Percentiles rank a stretch among this genome's conserved stretches.
These are phyloP conservation scores for Myriosclerotinia scirpicola DNA, from an alignment of 2,329 filamentous ascomycete genomes.

Conservation along the genomic window DNA sequence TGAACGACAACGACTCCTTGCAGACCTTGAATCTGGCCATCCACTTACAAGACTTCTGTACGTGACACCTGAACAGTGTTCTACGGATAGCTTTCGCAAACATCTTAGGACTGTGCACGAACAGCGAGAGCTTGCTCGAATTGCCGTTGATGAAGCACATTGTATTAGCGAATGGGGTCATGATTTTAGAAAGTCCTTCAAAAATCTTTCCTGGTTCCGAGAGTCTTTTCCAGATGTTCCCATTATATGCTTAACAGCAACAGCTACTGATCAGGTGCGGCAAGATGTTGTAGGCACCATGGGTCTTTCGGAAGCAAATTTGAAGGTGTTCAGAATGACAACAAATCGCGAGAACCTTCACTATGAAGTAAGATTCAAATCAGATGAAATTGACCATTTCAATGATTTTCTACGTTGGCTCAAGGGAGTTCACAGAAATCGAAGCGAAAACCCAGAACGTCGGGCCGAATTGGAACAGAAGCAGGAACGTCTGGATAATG, in stretches of 20 bases:
- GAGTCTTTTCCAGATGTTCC: conserved; percentile 79
- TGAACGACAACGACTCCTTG: conserved; percentile 68
- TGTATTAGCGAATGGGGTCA: conserved; percentile 99
- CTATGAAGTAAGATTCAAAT: conserved; percentile 83
- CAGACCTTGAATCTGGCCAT: conserved; percentile 84
- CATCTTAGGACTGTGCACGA: conserved; percentile 71
- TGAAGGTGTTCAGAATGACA: conserved; percentile 78
- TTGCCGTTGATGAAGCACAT: conserved; percentile 92
- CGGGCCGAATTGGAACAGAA: conserved; percentile 56
- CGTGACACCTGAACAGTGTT: conserved; percentile 88
- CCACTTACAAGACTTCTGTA: conserved; percentile 82
- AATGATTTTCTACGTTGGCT: conserved; percentile 77
- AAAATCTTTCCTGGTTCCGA: conserved; percentile 82
- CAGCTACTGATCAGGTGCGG: conserved; percentile 77
- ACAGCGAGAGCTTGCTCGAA: conserved; percentile 80
- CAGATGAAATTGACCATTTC: conserved; percentile 70
- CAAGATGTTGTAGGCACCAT: conserved; percentile 80
- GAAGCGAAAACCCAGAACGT: conserved; percentile 56
- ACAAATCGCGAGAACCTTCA: conserved; percentile 84
- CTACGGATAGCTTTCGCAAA: conserved; percentile 72
- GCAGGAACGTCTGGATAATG: conserved; percentile 59
- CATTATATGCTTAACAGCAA: conserved; percentile 90
- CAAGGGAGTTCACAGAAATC: conserved; percentile 67
- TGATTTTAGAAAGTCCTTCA: conserved; percentile 92
- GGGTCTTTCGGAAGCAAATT: conserved; percentile 60